These are phyloP conservation scores for Colletotrichum spaethianum DNA, from an alignment of 2,329 filamentous ascomycete species.

Conservation along the genomic window DNA sequence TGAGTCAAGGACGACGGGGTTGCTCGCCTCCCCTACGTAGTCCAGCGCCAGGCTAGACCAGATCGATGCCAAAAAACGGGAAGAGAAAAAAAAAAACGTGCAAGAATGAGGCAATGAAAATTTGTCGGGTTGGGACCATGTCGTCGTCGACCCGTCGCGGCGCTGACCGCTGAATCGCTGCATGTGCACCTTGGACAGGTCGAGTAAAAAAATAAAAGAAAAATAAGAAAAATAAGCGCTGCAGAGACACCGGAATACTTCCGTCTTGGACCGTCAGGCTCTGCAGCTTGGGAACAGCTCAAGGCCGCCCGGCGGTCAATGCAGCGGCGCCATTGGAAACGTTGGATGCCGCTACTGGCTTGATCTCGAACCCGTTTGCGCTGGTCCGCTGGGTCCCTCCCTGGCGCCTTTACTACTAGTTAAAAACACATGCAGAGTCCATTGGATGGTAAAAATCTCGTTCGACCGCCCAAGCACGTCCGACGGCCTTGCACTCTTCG, in stretches of 20 bases:
- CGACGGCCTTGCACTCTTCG: neutral
- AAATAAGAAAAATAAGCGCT: neutral
- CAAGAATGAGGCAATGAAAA: slow-evolving; percentile 22
- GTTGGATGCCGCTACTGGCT: neutral
- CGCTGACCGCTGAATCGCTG: neutral
- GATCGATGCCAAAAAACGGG: neutral
- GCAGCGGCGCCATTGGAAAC: neutral
- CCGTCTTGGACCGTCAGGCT: neutral
- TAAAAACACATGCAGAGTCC: neutral
- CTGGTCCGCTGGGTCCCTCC: neutral
- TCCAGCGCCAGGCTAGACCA: neutral
- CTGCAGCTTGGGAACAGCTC: neutral
- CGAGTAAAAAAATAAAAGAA: too few species aligned
- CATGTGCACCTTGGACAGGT: neutral
- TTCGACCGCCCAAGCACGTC: neutral
- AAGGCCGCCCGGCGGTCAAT: slow-evolving; percentile 26
- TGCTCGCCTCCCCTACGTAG: neutral
- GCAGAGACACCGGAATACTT: neutral
- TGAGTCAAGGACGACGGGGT: neutral
- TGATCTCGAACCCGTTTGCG: neutral
- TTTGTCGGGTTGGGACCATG: slow-evolving; percentile 3
- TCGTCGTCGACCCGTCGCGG: neutral
- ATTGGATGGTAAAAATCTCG: neutral
- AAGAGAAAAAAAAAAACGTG: neutral
- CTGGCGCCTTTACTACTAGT: neutral